A percentile compares a stretch with the other conserved stretches of the same genome.
Evolutionary conservation across 1,284 basidiomycete species (phyloP).

Genomic region (Microbotryum saponariae): DNA sequence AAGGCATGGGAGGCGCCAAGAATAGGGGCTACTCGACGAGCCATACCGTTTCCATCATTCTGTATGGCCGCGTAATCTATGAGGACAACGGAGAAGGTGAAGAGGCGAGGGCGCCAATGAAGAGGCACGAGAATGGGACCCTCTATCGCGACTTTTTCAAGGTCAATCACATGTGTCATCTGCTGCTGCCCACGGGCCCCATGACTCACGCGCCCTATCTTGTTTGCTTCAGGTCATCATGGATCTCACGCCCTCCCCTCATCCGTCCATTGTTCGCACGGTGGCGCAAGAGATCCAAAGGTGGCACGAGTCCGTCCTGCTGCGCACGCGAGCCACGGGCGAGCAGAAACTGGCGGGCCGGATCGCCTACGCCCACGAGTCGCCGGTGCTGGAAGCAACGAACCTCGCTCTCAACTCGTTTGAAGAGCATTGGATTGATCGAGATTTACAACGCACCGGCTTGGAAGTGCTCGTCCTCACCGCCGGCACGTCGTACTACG

Average conservation of each 20-base stretch:
- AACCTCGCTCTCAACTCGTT: conserved; percentile 88
- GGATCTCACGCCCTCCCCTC: conserved; percentile 54
- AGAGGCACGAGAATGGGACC: conserved; percentile 22
- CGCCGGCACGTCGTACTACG: conserved; percentile 80
- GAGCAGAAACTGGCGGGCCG: conserved; percentile 67
- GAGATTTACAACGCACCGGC: conserved; percentile 88
- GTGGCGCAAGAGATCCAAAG: conserved; percentile 22
- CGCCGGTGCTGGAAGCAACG: conserved; percentile 86
- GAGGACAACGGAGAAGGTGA: conserved; percentile 65
- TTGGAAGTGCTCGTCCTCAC: conserved; percentile 77
- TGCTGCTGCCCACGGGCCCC: background rate
- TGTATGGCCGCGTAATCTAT: conserved; percentile 91
- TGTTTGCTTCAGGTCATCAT: conserved; percentile 67
- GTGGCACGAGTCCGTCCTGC: conserved; percentile 30
- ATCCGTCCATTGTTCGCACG: conserved; percentile 8
- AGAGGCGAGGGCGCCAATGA: conserved; percentile 44
- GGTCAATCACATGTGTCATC: conserved; percentile 9
- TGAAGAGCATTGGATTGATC: conserved; percentile 92
- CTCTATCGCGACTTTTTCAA: conserved; percentile 79
- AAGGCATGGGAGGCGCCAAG: conserved; percentile 14
- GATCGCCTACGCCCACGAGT: conserved; percentile 82
- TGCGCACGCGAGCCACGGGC: conserved; percentile 25
- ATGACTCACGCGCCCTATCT: background rate
- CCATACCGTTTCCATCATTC: conserved; percentile 86
- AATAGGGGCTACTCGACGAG: conserved; percentile 53